These are phyloP conservation scores for Porodaedalea pini DNA, from an alignment of 1,284 basidiomycete genomes.

Conservation along the genomic window DNA sequence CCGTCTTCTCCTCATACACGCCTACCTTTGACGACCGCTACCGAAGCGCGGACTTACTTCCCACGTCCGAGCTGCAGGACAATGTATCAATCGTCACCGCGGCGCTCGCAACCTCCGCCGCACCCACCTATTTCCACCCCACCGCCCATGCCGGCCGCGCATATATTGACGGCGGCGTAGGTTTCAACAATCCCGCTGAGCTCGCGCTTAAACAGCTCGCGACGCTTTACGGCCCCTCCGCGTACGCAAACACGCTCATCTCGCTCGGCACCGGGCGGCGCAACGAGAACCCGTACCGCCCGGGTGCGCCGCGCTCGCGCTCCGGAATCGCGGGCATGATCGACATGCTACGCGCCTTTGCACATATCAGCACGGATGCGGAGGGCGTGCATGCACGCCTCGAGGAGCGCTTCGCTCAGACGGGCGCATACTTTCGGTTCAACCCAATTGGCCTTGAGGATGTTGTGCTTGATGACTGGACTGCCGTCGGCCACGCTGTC, in stretches of 20 bases:
- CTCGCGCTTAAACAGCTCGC: slow-evolving; percentile 16
- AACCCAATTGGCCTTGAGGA: slow-evolving; percentile 17
- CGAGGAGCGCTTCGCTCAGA: slow-evolving; percentile 16
- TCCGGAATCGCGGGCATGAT: slow-evolving; percentile 14
- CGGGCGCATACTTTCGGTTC: slow-evolving; percentile 17
- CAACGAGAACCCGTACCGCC: slow-evolving; percentile 13
- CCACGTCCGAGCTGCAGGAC: neutral
- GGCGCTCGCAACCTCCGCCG: slow-evolving; percentile 18
- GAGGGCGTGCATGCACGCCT: slow-evolving; percentile 14
- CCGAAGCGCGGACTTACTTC: neutral
- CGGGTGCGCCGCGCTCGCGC: neutral
- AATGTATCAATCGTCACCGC: slow-evolving; percentile 14
- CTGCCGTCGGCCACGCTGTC: slow-evolving; percentile 9
- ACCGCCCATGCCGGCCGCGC: slow-evolving; percentile 6
- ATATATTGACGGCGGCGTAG: slow-evolving; percentile 18
- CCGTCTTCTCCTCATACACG: slow-evolving; percentile 18
- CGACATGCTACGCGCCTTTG: slow-evolving; percentile 16
- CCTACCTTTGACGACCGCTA: neutral
- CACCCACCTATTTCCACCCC: slow-evolving; percentile 17
- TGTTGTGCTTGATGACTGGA: slow-evolving; percentile 17
- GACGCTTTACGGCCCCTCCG: slow-evolving; percentile 12
- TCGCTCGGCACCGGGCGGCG: slow-evolving; percentile 14
- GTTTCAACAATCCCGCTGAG: slow-evolving; percentile 18
- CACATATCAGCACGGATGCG: slow-evolving; percentile 17
- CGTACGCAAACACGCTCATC: slow-evolving; percentile 14